Base-by-base conservation (phyloP, 1,139 yeast genomes). In the Geotrichum reessii region DNA sequence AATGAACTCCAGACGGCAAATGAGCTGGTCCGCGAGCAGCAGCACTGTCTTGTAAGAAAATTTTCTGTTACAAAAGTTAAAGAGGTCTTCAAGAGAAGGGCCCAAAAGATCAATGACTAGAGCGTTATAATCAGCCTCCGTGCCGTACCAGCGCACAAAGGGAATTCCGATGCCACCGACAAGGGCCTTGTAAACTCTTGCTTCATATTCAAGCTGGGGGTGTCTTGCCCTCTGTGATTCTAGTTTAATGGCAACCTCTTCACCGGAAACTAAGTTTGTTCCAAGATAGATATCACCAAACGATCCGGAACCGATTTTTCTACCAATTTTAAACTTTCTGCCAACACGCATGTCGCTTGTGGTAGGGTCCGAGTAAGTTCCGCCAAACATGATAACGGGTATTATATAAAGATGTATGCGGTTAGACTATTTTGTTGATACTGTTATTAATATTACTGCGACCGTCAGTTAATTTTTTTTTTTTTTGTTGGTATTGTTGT, bases 121-220 rank as follows among this genome's bases (percentile, higher is more conserved):
- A 50, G 97, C 97, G 72, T 93, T 90, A 72, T 90, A 92, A 71
- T 92, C 97, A 67, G 96, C 89, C 72, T 93, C 99, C 1, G 95
- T 87, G 47, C 99, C 99, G 73, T 85, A 93, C 97, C 97, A 93
- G 72, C 98, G 83, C 49, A 92, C 92, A 74, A 91, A 92, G 2
- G 99, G 98, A 61, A 93, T 92, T 49, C 99, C 99, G 44, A 93
- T 95, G 46, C 98, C 98, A 37, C 99, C 99, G 64, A 96, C 87
- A 59, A 93, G 78, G 6, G 96, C 93, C 73, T 88, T 90, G 76
- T 92, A 92, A 40, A 92, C 98, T 66, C 95, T 84, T 12, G 97
- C 96, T 74, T 93, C 99, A 71, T 93, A 93, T 70, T 92, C 98
- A 65, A 93, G 80, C 75, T 93, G 99, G 1, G 99, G 99, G 71